Evolutionary conservation across 352 stramenopile genomes (phyloP), one percentile per base, ranked within the genome.

Genomic region (Globisporangium barbulae): DNA sequence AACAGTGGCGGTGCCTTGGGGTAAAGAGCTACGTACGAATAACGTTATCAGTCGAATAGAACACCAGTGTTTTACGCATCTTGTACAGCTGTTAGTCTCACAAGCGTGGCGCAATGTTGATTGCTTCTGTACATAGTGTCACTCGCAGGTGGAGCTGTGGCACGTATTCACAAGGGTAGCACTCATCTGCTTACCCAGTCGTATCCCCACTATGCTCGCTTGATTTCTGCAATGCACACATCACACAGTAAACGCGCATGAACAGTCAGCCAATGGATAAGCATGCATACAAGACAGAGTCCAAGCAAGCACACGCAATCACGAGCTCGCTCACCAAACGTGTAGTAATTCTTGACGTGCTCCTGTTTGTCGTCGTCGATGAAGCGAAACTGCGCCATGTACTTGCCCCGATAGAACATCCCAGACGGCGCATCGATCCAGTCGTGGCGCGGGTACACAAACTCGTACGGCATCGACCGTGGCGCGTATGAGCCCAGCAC

Each of bases 381-480:
- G 63, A 92, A 89, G 15, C 75, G 67, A 64, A 92, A 90, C 59
- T 85, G 82, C 37, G 81, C 83, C 73, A 89, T 88, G 72, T 97
- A 97, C 61, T 87, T 91, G 15, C 89, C 89, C 37, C 89, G 82
- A 63, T 93, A 96, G 64, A 97, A 92, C 62, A 97, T 83, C 5
- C 89, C 88, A 2, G 80, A 85, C 1, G 89, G 89, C 28, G 89
- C 85, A 61, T 97, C 85, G 60, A 92, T 81, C 81, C 82, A 97
- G 30, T 88, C 83, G 60, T 79, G 66, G 9, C 84, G 81, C 0
- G 89, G 89, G 65, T 91, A 96, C 22, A 87, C 70, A 53, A 97
- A 97, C 49, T 91, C 79, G 66, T 97, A 93, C 21, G 73, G 69
- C 42, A 72, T 68, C 17, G 82, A 88, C 17, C 83, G 76, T 15